These are phyloP conservation scores for Phycomyces nitens DNA, from an alignment of 192 early-diverging fungal genomes.

Conservation along the genomic window DNA sequence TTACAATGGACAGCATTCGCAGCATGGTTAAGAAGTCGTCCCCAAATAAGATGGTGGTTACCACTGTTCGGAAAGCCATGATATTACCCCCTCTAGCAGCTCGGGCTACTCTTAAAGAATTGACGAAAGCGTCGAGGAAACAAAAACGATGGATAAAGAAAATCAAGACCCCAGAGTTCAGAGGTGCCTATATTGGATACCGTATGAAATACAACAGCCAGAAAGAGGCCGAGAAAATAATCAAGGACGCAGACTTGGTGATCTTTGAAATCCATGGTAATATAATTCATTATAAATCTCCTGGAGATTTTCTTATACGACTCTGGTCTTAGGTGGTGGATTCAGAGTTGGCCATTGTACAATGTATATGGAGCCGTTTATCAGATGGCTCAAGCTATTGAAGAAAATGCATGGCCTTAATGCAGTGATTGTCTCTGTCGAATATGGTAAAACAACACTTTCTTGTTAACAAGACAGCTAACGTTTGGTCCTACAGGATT, in stretches of 20 bases:
- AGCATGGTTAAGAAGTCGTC: too few species aligned
- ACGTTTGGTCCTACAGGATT: conserved; percentile 2
- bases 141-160: too few species aligned
- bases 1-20: too few species aligned
- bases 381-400: conserved; percentile 24
- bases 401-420: conserved; percentile 25
- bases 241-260: conserved; percentile 13
- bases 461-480: not conserved
- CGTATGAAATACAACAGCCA: not conserved
- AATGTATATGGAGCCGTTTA: conserved; percentile 29
- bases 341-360: conserved; percentile 29
- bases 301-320: not conserved
- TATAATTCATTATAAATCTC: not conserved
- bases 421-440: conserved; percentile 26
- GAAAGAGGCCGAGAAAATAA: conserved; percentile 4
- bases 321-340: conserved; percentile 19
- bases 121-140: too few species aligned
- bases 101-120: too few species aligned
- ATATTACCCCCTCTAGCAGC: too few species aligned
- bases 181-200: not conserved
- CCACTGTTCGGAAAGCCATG: too few species aligned
- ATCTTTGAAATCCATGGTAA: conserved; percentile 27
- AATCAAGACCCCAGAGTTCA: not conserved
- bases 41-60: too few species aligned
- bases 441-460: conserved; percentile 18